Evolutionary conservation across 2,329 filamentous ascomycete species (phyloP).

Genomic region (Fusarium luffae): DNA sequence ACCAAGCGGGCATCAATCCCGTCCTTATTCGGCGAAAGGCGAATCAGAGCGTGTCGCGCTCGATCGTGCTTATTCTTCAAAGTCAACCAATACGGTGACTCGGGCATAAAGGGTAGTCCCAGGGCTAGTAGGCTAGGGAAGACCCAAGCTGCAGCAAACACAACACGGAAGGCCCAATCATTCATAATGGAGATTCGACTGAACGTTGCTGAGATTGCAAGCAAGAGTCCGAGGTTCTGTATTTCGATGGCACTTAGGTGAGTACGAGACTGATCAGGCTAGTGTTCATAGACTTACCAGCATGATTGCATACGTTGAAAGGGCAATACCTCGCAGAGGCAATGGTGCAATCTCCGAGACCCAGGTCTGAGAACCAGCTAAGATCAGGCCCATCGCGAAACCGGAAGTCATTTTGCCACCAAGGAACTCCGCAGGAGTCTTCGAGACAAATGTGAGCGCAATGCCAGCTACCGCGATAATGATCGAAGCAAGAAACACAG

Average conservation of each 20-base stretch:
- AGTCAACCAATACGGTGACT: slow-evolving; percentile 6
- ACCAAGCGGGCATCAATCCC: background rate
- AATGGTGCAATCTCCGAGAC: slow-evolving; percentile 10
- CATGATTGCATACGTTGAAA: slow-evolving; percentile 13
- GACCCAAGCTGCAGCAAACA: slow-evolving; percentile 4
- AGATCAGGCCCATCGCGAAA: slow-evolving; percentile 7
- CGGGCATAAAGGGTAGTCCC: slow-evolving; percentile 2
- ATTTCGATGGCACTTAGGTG: background rate
- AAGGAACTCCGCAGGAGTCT: slow-evolving; percentile 8
- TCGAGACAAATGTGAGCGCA: background rate
- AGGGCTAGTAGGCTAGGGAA: slow-evolving; percentile 2
- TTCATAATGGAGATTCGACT: slow-evolving; percentile 11
- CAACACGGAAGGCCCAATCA: slow-evolving; percentile 11
- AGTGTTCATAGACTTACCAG: background rate
- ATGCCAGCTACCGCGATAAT: background rate
- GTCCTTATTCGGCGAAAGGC: background rate
- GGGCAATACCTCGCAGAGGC: slow-evolving; percentile 9
- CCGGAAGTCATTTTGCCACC: slow-evolving; percentile 8
- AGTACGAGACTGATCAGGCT: background rate
- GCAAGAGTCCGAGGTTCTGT: slow-evolving; percentile 10
- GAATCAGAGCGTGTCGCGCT: background rate
- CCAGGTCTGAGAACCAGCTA: slow-evolving; percentile 12
- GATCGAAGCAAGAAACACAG: background rate
- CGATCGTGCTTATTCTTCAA: background rate
- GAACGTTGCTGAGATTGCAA: slow-evolving; percentile 13